These are phyloP conservation scores for Talaromyces borbonicus DNA, from an alignment of 495 filamentous ascomycete genomes.

Conservation along the genomic window DNA sequence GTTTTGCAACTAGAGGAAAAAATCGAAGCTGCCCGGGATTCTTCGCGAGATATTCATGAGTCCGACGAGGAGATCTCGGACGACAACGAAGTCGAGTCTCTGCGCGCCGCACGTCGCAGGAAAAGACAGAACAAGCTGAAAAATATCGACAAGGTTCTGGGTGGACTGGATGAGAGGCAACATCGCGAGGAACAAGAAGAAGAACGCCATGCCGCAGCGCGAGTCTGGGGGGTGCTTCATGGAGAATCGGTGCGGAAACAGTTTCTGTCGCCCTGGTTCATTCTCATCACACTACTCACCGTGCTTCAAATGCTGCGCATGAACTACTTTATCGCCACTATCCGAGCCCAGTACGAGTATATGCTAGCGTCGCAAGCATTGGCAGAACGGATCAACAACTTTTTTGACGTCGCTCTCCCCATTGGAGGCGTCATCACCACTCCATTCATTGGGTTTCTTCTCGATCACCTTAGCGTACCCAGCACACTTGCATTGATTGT, in stretches of 20 bases:
- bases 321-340: conserved; percentile 94
- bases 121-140: conserved; percentile 52
- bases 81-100: conserved; percentile 33
- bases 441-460: conserved; percentile 76
- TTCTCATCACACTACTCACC: conserved; percentile 78
- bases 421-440: conserved; percentile 74
- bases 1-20: conserved; percentile 49
- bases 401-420: conserved; percentile 84
- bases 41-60: conserved; percentile 44
- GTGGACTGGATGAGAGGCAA: conserved; percentile 42
- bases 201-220: conserved; percentile 37
- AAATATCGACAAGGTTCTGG: conserved; percentile 60
- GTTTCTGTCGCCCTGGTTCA: conserved; percentile 76
- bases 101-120: conserved; percentile 49
- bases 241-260: conserved; percentile 59
- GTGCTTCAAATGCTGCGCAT: conserved; percentile 94
- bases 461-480: conserved; percentile 62
- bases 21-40: conserved; percentile 47
- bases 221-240: conserved; percentile 78
- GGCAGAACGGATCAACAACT: conserved; percentile 62
- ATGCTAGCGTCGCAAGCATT: conserved; percentile 49
- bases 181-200: conserved; percentile 42
- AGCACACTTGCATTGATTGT: conserved; percentile 61
- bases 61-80: conserved; percentile 45
- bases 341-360: conserved; percentile 73